phyloP scores from a whole-genome alignment of 805 yeast species.

The Sugiyamaella mastotermitis region DNA sequence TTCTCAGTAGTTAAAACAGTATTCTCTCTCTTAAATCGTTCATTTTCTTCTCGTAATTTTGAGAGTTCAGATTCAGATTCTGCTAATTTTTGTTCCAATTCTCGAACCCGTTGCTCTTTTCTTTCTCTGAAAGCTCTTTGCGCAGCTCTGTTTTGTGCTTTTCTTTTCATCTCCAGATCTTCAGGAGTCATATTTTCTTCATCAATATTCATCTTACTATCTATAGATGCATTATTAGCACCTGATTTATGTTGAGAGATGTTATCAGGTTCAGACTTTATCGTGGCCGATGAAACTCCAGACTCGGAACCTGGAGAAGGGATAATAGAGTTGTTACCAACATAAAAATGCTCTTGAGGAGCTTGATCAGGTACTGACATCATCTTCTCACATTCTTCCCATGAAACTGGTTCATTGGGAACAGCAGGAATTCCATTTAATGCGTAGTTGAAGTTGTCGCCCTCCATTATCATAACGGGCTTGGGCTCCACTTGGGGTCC shows the following conservation, averaged over 20 bases:
- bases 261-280: background rate
- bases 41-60: constrained; percentile 42
- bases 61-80: constrained; percentile 52
- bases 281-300: background rate
- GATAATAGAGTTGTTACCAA: background rate
- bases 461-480: background rate
- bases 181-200: background rate
- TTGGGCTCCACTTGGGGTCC: too few relatives aligned
- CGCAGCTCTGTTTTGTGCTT: constrained; percentile 80
- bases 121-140: constrained; percentile 84
- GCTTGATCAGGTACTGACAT: background rate
- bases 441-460: constrained; percentile 1
- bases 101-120: constrained; percentile 65
- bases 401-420: background rate
- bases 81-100: constrained; percentile 52
- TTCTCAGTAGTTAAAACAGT: constrained; percentile 57
- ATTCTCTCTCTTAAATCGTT: constrained; percentile 48
- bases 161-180: constrained; percentile 45
- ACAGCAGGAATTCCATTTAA: background rate
- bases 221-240: background rate
- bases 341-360: background rate
- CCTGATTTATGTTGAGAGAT: background rate
- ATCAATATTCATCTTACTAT: background rate
- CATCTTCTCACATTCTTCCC: constrained; percentile 7
- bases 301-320: constrained; percentile 8